A percentile compares a stretch with the other conserved stretches of the same genome.
Conservation (phyloP, 148 eudicot species). For the Rhododendron ferrugineum region DNA sequence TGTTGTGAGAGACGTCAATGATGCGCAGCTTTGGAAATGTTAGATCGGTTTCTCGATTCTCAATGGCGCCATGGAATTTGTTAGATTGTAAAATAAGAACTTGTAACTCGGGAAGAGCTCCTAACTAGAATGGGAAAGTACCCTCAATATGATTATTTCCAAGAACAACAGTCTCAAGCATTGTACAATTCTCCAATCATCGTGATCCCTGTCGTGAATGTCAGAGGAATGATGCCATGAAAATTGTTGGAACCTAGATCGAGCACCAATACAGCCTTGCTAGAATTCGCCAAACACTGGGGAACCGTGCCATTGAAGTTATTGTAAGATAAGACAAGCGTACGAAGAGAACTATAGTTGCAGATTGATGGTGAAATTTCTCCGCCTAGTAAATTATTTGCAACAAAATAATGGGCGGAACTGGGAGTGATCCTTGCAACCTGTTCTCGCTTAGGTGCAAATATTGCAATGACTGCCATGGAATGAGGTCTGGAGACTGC, state of each 20-base stretch:
- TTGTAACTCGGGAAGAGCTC: not conserved
- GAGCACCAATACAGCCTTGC: no score
- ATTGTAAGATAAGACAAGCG: conserved; percentile 19
- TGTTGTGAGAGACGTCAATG: conserved; percentile 34
- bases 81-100: conserved; percentile 14
- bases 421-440: not conserved
- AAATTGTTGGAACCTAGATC: no score
- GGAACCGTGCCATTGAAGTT: conserved; percentile 17
- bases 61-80: conserved; percentile 26
- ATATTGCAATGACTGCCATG: not conserved
- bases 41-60: not conserved
- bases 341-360: not conserved
- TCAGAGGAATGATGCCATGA: no score
- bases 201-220: not conserved
- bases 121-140: conserved; percentile 22
- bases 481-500: not conserved
- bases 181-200: conserved; percentile 11
- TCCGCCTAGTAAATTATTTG: not conserved
- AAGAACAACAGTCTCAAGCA: conserved; percentile 30
- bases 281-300: conserved; percentile 5
- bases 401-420: not conserved
- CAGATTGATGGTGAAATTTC: conserved; percentile 22
- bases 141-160: conserved; percentile 30
- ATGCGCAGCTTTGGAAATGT: conserved; percentile 24
- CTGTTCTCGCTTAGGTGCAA: not conserved